A percentile compares a stretch with the other conserved stretches of the same genome.
Conservation (phyloP, 352 stramenopile species). For the Thraustochytrium sp. region DNA sequence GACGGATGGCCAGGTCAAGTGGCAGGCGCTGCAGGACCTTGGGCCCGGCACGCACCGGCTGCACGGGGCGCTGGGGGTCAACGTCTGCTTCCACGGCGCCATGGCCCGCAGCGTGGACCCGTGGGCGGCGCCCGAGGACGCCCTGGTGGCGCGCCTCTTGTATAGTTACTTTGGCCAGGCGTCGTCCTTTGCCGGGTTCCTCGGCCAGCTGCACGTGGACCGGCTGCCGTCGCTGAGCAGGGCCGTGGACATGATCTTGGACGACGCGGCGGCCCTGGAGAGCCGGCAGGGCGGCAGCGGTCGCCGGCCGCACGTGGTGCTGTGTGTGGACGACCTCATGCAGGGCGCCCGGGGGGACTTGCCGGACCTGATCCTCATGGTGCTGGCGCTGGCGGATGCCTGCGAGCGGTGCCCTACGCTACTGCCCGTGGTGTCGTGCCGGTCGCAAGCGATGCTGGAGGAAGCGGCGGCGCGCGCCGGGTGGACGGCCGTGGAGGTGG, state of each 20-base stretch:
- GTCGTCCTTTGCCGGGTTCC: background rate
- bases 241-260: background rate
- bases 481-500: background rate
- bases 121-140: background rate
- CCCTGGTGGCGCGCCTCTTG: background rate
- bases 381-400: background rate
- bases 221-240: background rate
- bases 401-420: background rate
- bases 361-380: background rate
- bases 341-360: background rate
- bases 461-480: background rate
- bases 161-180: conserved; percentile 34
- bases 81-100: background rate
- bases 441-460: background rate
- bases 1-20: background rate
- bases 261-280: background rate
- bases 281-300: too few relatives aligned
- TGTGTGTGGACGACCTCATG: background rate
- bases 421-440: background rate
- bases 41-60: background rate
- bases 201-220: background rate
- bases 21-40: background rate
- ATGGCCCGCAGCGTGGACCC: background rate
- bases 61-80: background rate
- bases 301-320: background rate